Conservation (phyloP, 2,329 filamentous ascomycete genomes). For the Cercospora berteroae region DNA sequence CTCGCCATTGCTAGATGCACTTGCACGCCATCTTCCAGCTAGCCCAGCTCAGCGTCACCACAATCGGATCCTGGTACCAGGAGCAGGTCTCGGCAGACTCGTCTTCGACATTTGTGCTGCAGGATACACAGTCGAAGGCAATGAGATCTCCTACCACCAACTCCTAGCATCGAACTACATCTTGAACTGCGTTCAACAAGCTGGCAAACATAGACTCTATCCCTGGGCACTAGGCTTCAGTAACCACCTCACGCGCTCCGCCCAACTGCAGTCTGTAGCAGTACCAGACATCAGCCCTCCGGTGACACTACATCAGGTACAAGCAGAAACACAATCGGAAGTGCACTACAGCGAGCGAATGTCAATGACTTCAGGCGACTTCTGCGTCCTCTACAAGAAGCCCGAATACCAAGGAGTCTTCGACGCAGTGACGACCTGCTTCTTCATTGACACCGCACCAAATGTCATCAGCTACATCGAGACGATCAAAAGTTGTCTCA, state of each 20-base stretch:
- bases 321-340: conserved; percentile 24
- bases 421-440: conserved; percentile 83
- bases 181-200: conserved; percentile 63
- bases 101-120: conserved; percentile 78
- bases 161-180: conserved; percentile 80
- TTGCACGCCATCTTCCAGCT: conserved; percentile 52
- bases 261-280: conserved; percentile 71
- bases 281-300: conserved; percentile 70
- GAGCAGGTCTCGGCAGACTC: conserved; percentile 81
- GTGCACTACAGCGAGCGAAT: conserved; percentile 61
- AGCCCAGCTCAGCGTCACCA: conserved; percentile 31
- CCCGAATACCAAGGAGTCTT: conserved; percentile 62
- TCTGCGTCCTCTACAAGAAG: conserved; percentile 77
- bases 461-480: conserved; percentile 89
- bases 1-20: conserved; percentile 65
- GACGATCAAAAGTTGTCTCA: conserved; percentile 74
- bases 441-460: conserved; percentile 96
- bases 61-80: conserved; percentile 76
- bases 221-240: conserved; percentile 88
- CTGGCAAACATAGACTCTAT: conserved; percentile 68
- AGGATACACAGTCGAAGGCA: conserved; percentile 79
- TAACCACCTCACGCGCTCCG: conserved; percentile 70
- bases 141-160: conserved; percentile 94
- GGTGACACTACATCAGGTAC: conserved; percentile 36
- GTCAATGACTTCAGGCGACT: conserved; percentile 92